Base-by-base conservation (phyloP, 2,329 filamentous ascomycete species). In the Talaromyces marneffei region DNA sequence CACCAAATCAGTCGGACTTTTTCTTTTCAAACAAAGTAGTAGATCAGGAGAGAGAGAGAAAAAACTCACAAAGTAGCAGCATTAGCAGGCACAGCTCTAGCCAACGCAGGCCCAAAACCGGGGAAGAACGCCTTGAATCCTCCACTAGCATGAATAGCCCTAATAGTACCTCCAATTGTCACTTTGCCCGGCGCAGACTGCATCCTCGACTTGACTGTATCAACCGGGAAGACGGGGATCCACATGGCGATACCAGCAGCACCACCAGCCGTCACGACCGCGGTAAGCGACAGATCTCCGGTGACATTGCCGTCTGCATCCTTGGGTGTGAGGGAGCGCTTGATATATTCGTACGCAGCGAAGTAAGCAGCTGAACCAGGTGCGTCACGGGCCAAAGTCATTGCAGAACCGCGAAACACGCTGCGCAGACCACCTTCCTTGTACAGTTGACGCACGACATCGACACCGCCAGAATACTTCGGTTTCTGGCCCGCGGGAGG, bases 171-270 rank as follows among this genome's bases (percentile, higher is more conserved):
- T 16, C 87, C 84, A 57, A 99, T 85, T 0, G 89, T 91, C 55
- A 92, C 87, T 67, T 88, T 88, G 54, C 91, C 92, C 71, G 94
- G 90, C 44, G 91, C 91, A 46, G 91, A 96, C 82, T 99, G 94
- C 73, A 99, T 79, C 39, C 92, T 83, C 65, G 88, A 92, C 85
- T 99, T 99, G 79, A 99, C 87, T 0, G 94, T 99, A 72, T 99
- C 94, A 66, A 99, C 84, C 23, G 94, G 94, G 84, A 99, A 99
- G 44, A 99, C 92, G 59, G 94, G 92, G 67, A 97, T 94, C 94
- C 94, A 99, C 94, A 99, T 99, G 65, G 94, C 94, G 27, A 99
- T 85, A 71, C 94, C 94, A 0, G 94, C 94, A 3, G 88, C 90
- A 65, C 90, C 94, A 69, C 94, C 94, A 1, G 94, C 94, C 29